Evolutionary conservation across 148 eudicot genomes (phyloP).

Genomic region (Rhododendron simsii): DNA sequence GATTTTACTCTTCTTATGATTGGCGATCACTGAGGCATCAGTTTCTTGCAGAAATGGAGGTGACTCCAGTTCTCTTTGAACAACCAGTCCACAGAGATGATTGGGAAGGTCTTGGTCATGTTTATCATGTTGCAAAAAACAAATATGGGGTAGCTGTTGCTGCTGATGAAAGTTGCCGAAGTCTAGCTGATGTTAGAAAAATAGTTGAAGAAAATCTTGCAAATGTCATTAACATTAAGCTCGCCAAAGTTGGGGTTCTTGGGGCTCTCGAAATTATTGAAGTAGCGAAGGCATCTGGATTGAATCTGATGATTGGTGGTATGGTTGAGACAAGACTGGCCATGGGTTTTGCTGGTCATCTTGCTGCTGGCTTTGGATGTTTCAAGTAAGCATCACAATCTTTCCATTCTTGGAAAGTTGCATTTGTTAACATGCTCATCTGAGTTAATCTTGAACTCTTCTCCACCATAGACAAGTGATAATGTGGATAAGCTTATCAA

Average conservation of each 20-base stretch:
- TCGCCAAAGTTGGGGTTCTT: conserved; percentile 78
- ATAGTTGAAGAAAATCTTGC: conserved; percentile 61
- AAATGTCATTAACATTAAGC: conserved; percentile 76
- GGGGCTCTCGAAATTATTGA: conserved; percentile 79
- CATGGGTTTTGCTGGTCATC: conserved; percentile 95
- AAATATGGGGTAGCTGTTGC: conserved; percentile 76
- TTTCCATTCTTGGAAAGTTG: neutral
- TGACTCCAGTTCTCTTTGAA: conserved; percentile 78
- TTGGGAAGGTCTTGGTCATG: conserved; percentile 81
- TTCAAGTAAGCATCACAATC: conserved; percentile 49
- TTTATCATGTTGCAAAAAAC: conserved; percentile 53
- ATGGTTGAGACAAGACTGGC: conserved; percentile 96
- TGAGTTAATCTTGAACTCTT: neutral
- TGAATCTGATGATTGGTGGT: conserved; percentile 90
- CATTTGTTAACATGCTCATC: neutral
- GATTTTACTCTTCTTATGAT: neutral
- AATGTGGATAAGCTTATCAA: neutral
- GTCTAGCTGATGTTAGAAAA: conserved; percentile 61
- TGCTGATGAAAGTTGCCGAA: conserved; percentile 90
- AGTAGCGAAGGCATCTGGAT: conserved; percentile 51
- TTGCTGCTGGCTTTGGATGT: conserved; percentile 91
- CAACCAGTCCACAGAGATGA: conserved; percentile 93
- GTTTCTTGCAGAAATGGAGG: conserved; percentile 57
- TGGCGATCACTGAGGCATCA: neutral
- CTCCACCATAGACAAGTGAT: neutral